Conservation (phyloP, 2,329 filamentous ascomycete genomes). For the Alternaria ventricosa region DNA sequence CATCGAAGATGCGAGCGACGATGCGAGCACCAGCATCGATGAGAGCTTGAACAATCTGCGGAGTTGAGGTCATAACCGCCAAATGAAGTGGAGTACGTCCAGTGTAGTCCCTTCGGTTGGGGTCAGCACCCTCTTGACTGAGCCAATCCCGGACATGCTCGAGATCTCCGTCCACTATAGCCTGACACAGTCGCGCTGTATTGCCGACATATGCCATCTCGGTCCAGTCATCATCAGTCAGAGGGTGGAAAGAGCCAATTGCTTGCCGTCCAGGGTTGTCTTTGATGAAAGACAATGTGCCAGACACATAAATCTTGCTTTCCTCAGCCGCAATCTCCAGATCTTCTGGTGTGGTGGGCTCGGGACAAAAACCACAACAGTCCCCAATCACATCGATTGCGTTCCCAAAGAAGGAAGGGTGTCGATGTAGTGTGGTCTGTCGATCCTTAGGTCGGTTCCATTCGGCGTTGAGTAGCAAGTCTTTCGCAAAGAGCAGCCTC, state of each 20-base stretch:
- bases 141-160: slow-evolving; percentile 75
- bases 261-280: slow-evolving; percentile 82
- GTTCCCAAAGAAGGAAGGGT: slow-evolving; percentile 83
- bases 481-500: slow-evolving; percentile 80
- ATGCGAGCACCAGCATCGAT: slow-evolving; percentile 76
- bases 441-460: slow-evolving; percentile 82
- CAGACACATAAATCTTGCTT: slow-evolving; percentile 76
- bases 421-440: slow-evolving; percentile 79
- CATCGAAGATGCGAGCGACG: slow-evolving; percentile 77
- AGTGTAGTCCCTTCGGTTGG: slow-evolving; percentile 66
- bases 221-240: slow-evolving; percentile 85
- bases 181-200: slow-evolving; percentile 77
- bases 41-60: slow-evolving; percentile 73
- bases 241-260: slow-evolving; percentile 77
- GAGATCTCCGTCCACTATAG: slow-evolving; percentile 76
- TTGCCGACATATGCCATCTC: slow-evolving; percentile 90
- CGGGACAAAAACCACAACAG: slow-evolving; percentile 81
- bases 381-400: slow-evolving; percentile 75
- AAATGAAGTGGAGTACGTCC: slow-evolving; percentile 81
- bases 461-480: slow-evolving; percentile 80
- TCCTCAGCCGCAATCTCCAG: slow-evolving; percentile 74
- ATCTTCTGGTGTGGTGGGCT: slow-evolving; percentile 73
- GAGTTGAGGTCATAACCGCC: slow-evolving; percentile 71
- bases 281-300: slow-evolving; percentile 74
- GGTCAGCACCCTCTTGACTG: slow-evolving; percentile 70